Base-by-base conservation (phyloP, 352 stramenopile genomes). In the Globisporangium iwayamae region DNA sequence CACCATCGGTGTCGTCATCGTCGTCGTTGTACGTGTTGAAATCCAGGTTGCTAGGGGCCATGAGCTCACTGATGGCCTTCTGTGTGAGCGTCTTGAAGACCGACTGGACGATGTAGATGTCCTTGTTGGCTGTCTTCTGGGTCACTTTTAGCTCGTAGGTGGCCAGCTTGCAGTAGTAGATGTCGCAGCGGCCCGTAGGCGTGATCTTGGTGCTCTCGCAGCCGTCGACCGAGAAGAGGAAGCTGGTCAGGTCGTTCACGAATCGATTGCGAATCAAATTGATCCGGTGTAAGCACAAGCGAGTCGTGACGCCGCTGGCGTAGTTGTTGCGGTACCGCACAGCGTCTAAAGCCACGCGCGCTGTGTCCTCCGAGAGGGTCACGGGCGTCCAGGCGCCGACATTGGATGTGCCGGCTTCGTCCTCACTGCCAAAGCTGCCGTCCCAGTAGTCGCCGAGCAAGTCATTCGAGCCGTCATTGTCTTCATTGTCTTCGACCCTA, bases 241-340 rank as follows among this genome's bases (percentile, higher is more conserved):
- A 83, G 55, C 48, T 77, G 20, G 32, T 20, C 20, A 83, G 22
- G 4, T 66, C 62, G 54, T 46, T 58, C 51, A 38, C 54, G 18
- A 68, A 10, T 18, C 76, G 64, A 8, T 41, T 60, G 2, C 66
- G 60, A 14, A 84, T 73, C 14, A 53, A 38, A 65, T 76, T 77
- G 57, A 84, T 66, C 60, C 74, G 72, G 62, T 84, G 63, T 16
- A 84, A 53, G 50, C 76, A 84, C 18, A 84, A 28, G 0, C 67
- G 67, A n/a, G 67, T 71, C 14, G 57, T 75, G 28, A 82, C 63
- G 16, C 57, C 36, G 10, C 56, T 62, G 43, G 66, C 67, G 58
- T 84, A 84, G 56, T 84, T 84, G 45, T 54, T 64, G 22, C 65
- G 66, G 60, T 79, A 80, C 3, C 76, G 66, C 16, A 84, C 71